phyloP scores from a whole-genome alignment of 768 basidiomycete species.

The Chalciporus chontae region DNA sequence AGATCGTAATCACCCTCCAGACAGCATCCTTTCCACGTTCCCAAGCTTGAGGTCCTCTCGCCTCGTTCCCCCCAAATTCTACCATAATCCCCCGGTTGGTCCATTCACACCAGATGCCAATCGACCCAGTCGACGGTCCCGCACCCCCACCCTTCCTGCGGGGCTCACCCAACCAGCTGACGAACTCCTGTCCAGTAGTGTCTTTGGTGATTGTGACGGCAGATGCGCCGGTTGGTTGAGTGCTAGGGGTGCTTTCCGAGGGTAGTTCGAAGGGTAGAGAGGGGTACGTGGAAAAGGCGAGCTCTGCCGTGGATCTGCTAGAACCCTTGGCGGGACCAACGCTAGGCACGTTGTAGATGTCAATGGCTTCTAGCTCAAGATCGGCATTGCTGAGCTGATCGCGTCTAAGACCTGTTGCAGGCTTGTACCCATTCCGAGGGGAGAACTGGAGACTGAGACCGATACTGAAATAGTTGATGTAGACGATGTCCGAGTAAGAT shows the following conservation, averaged over 20 bases:
- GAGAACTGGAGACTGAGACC: constrained; percentile 81
- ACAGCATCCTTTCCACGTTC: constrained; percentile 77
- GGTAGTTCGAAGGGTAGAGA: constrained; percentile 48
- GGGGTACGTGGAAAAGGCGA: constrained; percentile 57
- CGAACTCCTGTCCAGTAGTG: constrained; percentile 77
- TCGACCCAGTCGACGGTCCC: constrained; percentile 78
- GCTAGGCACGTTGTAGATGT: constrained; percentile 70
- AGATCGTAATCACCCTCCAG: constrained; percentile 75
- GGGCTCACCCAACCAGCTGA: constrained; percentile 76
- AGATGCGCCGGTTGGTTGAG: constrained; percentile 32
- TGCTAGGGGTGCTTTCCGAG: constrained; percentile 26
- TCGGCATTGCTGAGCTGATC: constrained; percentile 48
- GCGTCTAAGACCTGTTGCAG: constrained; percentile 40
- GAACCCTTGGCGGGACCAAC: constrained; percentile 32
- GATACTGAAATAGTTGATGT: constrained; percentile 77
- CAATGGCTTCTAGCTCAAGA: constrained; percentile 65
- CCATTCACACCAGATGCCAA: constrained; percentile 96
- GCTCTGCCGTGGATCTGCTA: constrained; percentile 46
- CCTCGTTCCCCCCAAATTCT: constrained; percentile 78
- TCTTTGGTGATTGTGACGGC: constrained; percentile 41
- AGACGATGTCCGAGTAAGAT: constrained; percentile 77
- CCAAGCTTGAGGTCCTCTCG: constrained; percentile 82
- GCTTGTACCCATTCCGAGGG: constrained; percentile 64
- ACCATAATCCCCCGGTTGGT: constrained; percentile 76
- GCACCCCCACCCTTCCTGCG: constrained; percentile 87